Percentiles rank a stretch among this genome's conserved stretches.
These are phyloP conservation scores for Thuja plicata DNA, from an alignment of 83 land plant species.

Conservation along the genomic window DNA sequence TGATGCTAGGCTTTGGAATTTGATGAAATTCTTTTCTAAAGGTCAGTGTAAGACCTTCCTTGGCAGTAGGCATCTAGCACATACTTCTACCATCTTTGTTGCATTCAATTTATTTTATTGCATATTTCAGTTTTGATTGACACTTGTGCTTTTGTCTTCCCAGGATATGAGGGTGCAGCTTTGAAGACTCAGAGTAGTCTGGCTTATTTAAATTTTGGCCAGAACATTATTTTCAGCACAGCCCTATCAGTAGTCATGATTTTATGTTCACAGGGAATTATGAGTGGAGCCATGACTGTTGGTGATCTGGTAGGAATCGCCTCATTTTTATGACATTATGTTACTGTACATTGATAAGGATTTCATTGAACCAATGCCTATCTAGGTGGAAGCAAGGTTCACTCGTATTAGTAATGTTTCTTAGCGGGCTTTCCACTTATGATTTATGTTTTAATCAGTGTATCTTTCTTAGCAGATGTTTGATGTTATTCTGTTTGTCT, in stretches of 20 bases:
- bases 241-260: conserved; percentile 96
- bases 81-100: background rate
- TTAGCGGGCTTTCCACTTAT: background rate
- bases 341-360: background rate
- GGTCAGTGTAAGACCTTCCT: background rate
- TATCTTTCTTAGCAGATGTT: background rate
- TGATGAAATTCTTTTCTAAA: background rate
- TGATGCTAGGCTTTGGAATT: background rate
- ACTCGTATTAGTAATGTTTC: background rate
- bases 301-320: conserved; percentile 80
- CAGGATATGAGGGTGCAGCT: conserved; percentile 96
- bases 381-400: background rate
- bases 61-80: background rate
- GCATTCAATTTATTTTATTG: background rate
- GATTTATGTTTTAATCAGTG: background rate
- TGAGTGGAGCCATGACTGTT: conserved; percentile 80
- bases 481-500: background rate
- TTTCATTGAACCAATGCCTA: background rate
- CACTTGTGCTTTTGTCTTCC: background rate
- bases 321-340: background rate
- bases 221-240: conserved; percentile 85
- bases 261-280: conserved; percentile 78
- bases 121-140: background rate
- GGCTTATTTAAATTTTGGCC: conserved; percentile 91
- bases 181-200: conserved; percentile 92